These are phyloP conservation scores for Vitis hybrid DNA, from an alignment of 177 flowering plant species.

Conservation along the genomic window DNA sequence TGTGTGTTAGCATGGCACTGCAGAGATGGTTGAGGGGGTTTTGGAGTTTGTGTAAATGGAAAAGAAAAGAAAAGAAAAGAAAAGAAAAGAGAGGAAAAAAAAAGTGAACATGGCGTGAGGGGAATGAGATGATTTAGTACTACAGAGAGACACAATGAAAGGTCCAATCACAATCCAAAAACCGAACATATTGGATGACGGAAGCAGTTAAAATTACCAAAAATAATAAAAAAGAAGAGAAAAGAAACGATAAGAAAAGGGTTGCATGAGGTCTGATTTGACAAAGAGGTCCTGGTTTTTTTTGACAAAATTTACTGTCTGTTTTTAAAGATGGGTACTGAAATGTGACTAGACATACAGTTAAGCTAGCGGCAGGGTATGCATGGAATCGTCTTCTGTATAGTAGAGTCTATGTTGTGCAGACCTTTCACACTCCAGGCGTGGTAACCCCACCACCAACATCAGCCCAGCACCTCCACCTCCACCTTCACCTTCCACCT, in stretches of 20 bases:
- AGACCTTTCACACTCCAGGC: neutral
- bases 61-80: neutral
- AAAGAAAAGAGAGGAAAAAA: neutral
- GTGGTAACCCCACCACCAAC: neutral
- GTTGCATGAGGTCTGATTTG: neutral
- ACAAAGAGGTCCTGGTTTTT: neutral
- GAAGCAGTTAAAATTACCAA: slow-evolving; percentile 1
- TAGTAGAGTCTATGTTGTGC: neutral
- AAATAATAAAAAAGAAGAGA: neutral
- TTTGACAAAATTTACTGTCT: neutral
- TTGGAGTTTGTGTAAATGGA: neutral
- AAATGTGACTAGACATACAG: neutral
- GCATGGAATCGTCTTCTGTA: slow-evolving; percentile 1
- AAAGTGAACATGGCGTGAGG: neutral
- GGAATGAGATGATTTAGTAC: neutral
- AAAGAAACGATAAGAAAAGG: too few species aligned
- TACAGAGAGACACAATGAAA: neutral
- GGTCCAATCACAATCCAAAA: neutral
- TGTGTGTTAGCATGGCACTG: too few species aligned
- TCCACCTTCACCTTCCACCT: too few species aligned
- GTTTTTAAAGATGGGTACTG: neutral
- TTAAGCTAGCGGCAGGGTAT: neutral
- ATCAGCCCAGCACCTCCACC: neutral
- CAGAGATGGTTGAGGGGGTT: too few species aligned
- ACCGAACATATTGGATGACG: neutral